Conservation (phyloP, 306 rosid species). For the Castanea sativa region DNA sequence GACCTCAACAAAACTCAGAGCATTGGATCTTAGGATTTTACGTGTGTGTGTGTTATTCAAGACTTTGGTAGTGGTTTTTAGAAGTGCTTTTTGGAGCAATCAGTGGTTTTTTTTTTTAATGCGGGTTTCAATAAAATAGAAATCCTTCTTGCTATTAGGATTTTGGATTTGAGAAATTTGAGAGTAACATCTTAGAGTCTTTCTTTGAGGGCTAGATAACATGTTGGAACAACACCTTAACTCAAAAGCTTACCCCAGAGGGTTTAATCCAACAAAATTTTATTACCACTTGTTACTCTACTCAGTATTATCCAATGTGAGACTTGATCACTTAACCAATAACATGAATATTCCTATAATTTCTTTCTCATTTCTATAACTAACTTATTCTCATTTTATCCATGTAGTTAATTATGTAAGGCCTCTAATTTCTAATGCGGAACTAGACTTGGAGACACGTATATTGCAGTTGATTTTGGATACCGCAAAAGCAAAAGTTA, state of each 20-base stretch:
- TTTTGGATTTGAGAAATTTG: neutral
- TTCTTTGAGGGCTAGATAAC: too few relatives aligned
- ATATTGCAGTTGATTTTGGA: conserved; percentile 46
- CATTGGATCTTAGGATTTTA: neutral
- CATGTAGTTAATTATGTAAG: conserved; percentile 31
- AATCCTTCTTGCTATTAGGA: too few relatives aligned
- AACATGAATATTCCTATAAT: neutral
- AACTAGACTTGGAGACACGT: conserved; percentile 27
- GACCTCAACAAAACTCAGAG: neutral
- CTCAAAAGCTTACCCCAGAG: neutral
- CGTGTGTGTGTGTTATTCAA: neutral
- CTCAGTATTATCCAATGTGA: neutral
- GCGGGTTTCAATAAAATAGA: too few relatives aligned
- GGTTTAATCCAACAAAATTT: neutral
- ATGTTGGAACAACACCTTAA: neutral
- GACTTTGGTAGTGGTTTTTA: too few relatives aligned
- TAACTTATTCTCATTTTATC: neutral
- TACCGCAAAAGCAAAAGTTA: conserved; percentile 37
- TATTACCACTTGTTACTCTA: neutral
- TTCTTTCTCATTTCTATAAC: neutral
- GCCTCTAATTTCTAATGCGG: conserved; percentile 18
- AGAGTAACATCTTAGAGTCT: neutral
- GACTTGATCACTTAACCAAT: neutral
- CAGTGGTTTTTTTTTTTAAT: too few relatives aligned
- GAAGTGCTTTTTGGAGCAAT: too few relatives aligned